These are phyloP conservation scores for Ceratocystis huliohia DNA, from an alignment of 2,329 filamentous ascomycete genomes.

Conservation along the genomic window DNA sequence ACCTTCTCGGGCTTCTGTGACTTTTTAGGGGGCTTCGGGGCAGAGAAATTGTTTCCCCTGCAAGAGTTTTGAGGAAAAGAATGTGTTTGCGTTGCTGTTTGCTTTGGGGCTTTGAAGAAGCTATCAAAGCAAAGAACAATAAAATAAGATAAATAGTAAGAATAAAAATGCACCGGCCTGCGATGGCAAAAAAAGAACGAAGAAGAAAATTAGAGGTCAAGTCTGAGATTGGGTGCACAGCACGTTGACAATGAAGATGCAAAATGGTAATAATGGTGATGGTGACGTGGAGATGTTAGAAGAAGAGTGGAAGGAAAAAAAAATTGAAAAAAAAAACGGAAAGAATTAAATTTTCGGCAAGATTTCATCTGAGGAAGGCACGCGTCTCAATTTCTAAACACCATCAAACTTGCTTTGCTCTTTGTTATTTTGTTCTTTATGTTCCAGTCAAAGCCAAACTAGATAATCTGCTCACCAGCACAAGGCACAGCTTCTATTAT, in stretches of 20 bases:
- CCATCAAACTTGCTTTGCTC: neutral
- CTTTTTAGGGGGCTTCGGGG: neutral
- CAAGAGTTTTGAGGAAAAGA: neutral
- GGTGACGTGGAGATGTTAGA: neutral
- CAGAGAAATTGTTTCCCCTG: neutral
- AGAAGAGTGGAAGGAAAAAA: neutral
- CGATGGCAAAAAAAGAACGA: conserved; percentile 7
- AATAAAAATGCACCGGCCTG: conserved; percentile 9
- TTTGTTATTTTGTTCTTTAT: neutral
- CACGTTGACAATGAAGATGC: neutral
- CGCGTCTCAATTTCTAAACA: neutral
- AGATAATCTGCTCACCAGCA: neutral
- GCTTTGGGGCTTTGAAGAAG: neutral
- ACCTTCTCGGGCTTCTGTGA: neutral
- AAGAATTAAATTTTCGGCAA: neutral
- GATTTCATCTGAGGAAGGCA: conserved; percentile 1
- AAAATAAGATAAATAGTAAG: neutral
- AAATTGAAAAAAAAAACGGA: neutral
- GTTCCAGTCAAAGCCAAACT: neutral
- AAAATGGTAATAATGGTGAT: neutral
- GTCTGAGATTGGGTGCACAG: neutral
- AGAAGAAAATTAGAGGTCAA: conserved; percentile 1
- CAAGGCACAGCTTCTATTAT: neutral
- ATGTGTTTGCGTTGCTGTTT: neutral
- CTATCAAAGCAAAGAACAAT: neutral